Evolutionary conservation across 2,329 filamentous ascomycete genomes (phyloP).

Genomic region (Arachnomyces sp.): DNA sequence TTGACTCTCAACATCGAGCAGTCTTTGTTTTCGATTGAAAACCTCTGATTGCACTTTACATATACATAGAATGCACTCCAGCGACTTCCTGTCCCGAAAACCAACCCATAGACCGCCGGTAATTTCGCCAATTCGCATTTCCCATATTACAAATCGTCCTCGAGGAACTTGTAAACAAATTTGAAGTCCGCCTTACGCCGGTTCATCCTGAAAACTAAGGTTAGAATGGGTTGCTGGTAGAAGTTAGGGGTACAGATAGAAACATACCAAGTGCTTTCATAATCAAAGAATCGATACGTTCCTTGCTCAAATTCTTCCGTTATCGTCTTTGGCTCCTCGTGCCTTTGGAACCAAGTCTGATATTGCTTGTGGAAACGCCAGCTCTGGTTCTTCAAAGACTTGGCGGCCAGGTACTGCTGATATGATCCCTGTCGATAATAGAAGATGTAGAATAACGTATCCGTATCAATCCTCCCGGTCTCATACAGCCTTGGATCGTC

Average conservation of each 20-base stretch:
- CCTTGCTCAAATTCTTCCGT: constrained; percentile 98
- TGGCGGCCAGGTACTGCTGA: constrained; percentile 90
- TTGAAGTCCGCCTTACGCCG: constrained; percentile 95
- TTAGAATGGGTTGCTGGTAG: constrained; percentile 11
- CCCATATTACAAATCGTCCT: constrained; percentile 66
- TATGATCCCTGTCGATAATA: constrained; percentile 97
- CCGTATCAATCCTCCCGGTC: constrained; percentile 71
- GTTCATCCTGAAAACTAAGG: constrained; percentile 69
- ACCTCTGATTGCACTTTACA: too few species aligned
- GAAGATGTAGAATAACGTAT: constrained; percentile 96
- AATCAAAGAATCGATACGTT: constrained; percentile 98
- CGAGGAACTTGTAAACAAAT: constrained; percentile 94
- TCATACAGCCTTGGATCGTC: constrained; percentile 82
- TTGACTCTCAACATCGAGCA: too few species aligned
- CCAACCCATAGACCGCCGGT: too few species aligned
- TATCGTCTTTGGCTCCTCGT: constrained; percentile 97
- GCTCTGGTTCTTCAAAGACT: constrained; percentile 95
- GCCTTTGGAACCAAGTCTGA: constrained; percentile 97
- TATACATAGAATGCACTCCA: too few species aligned
- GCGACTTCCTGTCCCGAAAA: background rate
- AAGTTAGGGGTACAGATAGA: background rate
- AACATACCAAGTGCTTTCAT: constrained; percentile 93
- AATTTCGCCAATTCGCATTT: background rate
- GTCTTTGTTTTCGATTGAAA: too few species aligned
- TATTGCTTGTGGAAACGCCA: constrained; percentile 99